Evolutionary conservation across 2,329 filamentous ascomycete genomes (phyloP).

Genomic region (Talaromyces albobiverticillius): DNA sequence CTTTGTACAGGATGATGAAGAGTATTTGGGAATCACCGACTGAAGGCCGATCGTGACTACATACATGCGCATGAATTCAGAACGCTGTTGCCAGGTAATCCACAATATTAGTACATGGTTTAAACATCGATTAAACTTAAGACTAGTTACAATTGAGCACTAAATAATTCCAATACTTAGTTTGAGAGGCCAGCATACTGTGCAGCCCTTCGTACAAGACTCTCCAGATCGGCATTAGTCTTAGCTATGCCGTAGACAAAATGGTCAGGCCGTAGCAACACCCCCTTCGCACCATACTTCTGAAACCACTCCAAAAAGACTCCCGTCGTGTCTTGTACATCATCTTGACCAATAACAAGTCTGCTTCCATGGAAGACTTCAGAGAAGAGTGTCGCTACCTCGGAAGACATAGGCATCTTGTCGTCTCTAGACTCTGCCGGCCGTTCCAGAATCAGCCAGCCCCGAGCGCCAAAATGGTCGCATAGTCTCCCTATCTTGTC

Average conservation of each 20-base stretch:
- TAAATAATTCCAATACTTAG: too few species aligned
- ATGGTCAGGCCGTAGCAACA: constrained; percentile 4
- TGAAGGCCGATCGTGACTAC: too few species aligned
- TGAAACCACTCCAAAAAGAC: not conserved
- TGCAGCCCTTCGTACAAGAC: not conserved
- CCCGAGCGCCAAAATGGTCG: not conserved
- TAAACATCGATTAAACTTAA: too few species aligned
- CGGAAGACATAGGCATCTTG: not conserved
- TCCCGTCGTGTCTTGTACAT: not conserved
- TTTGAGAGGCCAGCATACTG: too few species aligned
- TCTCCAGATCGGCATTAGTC: not conserved
- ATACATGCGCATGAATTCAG: too few species aligned
- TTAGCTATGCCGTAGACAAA: constrained; percentile 3
- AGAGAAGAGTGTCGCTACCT: not conserved
- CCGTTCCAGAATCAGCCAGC: not conserved
- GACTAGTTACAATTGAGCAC: too few species aligned
- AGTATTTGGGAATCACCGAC: constrained; percentile 1
- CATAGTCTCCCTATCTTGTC: not conserved
- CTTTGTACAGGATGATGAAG: not conserved
- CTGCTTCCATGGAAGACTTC: not conserved
- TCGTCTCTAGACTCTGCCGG: not conserved
- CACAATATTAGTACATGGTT: too few species aligned
- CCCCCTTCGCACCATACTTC: not conserved
- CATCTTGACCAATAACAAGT: not conserved
- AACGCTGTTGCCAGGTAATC: too few species aligned